Base-by-base conservation (phyloP, 768 basidiomycete species). In the Leucocoprinus sp. region DNA sequence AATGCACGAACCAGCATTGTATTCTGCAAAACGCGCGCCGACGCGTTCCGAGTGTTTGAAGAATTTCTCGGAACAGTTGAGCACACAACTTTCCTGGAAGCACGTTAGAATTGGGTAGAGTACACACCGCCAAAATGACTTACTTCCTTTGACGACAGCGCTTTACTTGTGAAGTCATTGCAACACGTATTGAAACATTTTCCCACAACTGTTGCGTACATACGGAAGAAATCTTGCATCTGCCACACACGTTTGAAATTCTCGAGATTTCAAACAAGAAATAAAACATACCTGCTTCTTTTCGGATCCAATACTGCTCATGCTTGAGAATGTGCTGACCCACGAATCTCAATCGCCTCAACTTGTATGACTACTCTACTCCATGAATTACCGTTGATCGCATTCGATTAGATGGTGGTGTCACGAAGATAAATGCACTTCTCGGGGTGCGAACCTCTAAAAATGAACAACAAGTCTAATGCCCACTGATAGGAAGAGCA, bases 171-270 rank as follows among this genome's bases (percentile, higher is more conserved):
- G 57, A 99, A 97, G 62, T 99, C 95, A 61, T 93, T 93, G 57
- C 84, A 85, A 62, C 95, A 99, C 11, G 88, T 73, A 56, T 73
- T 91, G 76, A 99, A 99, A 64, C 95, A 99, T 55, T 89, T 82
- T 62, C 97, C 95, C 24, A 93, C 92, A 45, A 99, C 76, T 59
- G 82, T 85, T 18, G 91, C 87, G 67, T 99, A 98, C 66, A 98
- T 83, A 59, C 75, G 77, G 72, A 99, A 72, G 59, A 99, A 98
- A 71, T 98, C 95, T 74, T 95, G 90, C 93, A 99, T 95, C 93
- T 98, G 42, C 49, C 52, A n/a, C 18, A 50, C 34, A 33, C 18
- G 37, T n/a, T 24, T 12, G 35, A 45, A 18, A 12, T 15, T 11
- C 19, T 17, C 8, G 12, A 8, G 21, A 28, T n/a, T 19, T 19